These are phyloP conservation scores for Nitzschia sp. DNA, from an alignment of 108 stramenopile species.

Conservation along the genomic window DNA sequence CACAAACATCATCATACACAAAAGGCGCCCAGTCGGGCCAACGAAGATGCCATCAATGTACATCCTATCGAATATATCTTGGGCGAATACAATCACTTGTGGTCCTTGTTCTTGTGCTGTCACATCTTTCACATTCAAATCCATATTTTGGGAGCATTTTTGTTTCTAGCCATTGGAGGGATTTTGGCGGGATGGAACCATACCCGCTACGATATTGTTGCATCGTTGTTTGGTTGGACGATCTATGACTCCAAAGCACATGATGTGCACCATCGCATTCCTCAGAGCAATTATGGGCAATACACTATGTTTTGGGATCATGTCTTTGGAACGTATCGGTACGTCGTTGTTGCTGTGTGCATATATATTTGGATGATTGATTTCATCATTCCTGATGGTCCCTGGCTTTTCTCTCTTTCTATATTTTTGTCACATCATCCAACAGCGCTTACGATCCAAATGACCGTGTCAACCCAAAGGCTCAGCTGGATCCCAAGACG, in stretches of 20 bases:
- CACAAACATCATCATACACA: slow-evolving; percentile 99
- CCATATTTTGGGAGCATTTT: slow-evolving; percentile 49
- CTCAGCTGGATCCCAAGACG: slow-evolving; percentile 75
- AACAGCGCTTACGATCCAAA: slow-evolving; percentile 66
- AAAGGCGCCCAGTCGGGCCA: slow-evolving; percentile 94
- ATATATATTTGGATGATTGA: neutral
- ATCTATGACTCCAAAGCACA: slow-evolving; percentile 91
- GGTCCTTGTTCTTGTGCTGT: slow-evolving; percentile 69
- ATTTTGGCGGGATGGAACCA: slow-evolving; percentile 95
- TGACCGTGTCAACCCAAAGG: slow-evolving; percentile 76
- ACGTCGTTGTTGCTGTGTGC: slow-evolving; percentile 4
- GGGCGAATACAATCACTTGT: slow-evolving; percentile 96
- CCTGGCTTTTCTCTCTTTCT: neutral
- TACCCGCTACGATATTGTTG: slow-evolving; percentile 83
- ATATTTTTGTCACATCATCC: neutral
- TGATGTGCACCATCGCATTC: slow-evolving; percentile 97
- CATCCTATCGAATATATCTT: slow-evolving; percentile 97
- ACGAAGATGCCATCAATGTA: slow-evolving; percentile 96
- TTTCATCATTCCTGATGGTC: neutral
- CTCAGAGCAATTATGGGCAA: slow-evolving; percentile 96
- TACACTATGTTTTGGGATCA: slow-evolving; percentile 96
- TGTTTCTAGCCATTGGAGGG: slow-evolving; percentile 84
- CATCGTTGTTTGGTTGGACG: slow-evolving; percentile 41
- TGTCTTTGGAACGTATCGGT: slow-evolving; percentile 82
- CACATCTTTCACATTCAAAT: slow-evolving; percentile 50